Base-by-base conservation (phyloP, 2,329 filamentous ascomycete species). In the Pseudogymnoascus sp. region DNA sequence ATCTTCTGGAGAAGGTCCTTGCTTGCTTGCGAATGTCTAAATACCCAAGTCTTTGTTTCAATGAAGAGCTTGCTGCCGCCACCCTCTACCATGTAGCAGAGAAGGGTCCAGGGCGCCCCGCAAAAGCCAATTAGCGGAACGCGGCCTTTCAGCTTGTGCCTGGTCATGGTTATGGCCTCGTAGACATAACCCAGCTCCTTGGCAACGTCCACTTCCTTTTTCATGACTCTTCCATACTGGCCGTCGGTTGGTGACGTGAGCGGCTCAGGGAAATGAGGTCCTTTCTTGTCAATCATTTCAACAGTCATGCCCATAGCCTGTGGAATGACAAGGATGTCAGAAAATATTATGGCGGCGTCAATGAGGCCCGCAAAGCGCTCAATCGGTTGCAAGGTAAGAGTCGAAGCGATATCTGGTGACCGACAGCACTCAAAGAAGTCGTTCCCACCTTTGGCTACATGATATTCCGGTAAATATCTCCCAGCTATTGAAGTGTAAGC, bases 381-480 rank as follows among this genome's bases (percentile, higher is more conserved):
- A 71, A 99, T 87, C 62, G 94, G 94, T 77, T 99, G 94, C 28
- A 99, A 84, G 5, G 94, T 99, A 70, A 99, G 80, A 40, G 90
- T 95, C 33, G 92, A 97, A 60, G 94, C 91, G 67, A 97, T 87
- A 75, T 97, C 92, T 63, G 94, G 91, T 71, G 87, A 85, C 63
- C 94, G 92, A 76, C 94, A 99, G 83, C 93, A 97, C 78, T 92
- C 91, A 80, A 99, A 99, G 79, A 99, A 99, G 79, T 99, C 94
- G 67, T 88, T 85, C 62, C 78, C 82, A 69, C 89, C 93, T 78
- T 99, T 99, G 65, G 90, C 93, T 78, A 96, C 84, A 75, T 99
- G 94, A 76, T 99, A 99, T 77, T 99, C 94, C 67, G 93, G 94
- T 21, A 99, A 89, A 75, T 99, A 99, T 70, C 94, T 89, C 65